A percentile compares a stretch with the other conserved stretches of the same genome.
Conservation (phyloP, 1,139 yeast species). For the Torulaspora globosa region DNA sequence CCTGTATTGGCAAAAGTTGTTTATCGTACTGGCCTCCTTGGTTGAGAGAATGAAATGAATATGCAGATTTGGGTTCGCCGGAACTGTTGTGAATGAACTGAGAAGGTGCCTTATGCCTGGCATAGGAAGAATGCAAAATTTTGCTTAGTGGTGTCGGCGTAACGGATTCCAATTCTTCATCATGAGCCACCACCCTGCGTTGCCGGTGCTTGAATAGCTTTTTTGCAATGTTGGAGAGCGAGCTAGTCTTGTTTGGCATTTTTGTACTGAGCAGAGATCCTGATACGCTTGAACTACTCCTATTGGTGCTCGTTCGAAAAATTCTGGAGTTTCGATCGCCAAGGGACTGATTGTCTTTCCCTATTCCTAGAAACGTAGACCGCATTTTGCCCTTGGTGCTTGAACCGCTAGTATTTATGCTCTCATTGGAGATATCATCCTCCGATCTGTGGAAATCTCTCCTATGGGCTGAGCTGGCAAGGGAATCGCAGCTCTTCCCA, state of each 20-base stretch:
- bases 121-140: conserved; percentile 34
- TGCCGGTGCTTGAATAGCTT: conserved; percentile 28
- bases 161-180: conserved; percentile 24
- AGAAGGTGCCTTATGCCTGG: conserved; percentile 32
- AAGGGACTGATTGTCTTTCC: conserved; percentile 11
- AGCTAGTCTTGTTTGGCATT: conserved; percentile 9
- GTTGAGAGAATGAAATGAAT: conserved; percentile 28
- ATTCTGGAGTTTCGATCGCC: conserved; percentile 14
- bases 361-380: conserved; percentile 12
- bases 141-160: conserved; percentile 31
- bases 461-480: conserved; percentile 4
- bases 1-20: conserved; percentile 11
- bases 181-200: conserved; percentile 19
- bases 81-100: conserved; percentile 30
- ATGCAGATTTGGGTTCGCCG: conserved; percentile 30
- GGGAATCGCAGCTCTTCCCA: conserved; percentile 9
- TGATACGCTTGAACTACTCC: conserved; percentile 9
- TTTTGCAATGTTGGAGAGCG: conserved; percentile 17
- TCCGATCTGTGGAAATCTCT: conserved; percentile 13
- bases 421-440: conserved; percentile 14
- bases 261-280: conserved; percentile 12
- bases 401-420: conserved; percentile 14
- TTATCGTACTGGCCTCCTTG: conserved; percentile 17
- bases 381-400: conserved; percentile 15
- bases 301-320: conserved; percentile 12